Evolutionary conservation across 2,329 filamentous ascomycete species (phyloP).

Genomic region (Magnaporthales sp.): DNA sequence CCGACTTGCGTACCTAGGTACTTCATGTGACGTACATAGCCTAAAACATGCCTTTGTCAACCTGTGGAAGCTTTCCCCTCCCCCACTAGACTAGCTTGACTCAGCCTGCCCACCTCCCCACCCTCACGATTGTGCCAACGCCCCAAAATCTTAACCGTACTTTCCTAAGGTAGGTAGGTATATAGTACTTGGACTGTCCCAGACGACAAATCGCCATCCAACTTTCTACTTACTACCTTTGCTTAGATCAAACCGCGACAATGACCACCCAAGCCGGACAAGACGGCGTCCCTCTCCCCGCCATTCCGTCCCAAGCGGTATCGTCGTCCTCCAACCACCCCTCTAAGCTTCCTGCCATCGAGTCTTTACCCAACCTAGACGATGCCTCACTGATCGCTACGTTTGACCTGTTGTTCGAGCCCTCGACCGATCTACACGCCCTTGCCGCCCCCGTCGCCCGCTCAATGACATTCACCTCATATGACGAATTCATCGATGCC

Average conservation of each 20-base stretch:
- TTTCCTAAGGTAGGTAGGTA: too few species aligned
- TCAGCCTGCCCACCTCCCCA: too few species aligned
- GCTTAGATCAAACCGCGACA: not conserved
- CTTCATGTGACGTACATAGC: too few species aligned
- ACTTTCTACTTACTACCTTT: not conserved
- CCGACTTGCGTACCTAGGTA: too few species aligned
- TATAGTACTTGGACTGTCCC: too few species aligned
- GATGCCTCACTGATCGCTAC: slow-evolving; percentile 44
- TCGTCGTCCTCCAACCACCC: not conserved
- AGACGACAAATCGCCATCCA: not conserved
- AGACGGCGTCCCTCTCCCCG: not conserved
- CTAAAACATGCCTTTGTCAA: too few species aligned
- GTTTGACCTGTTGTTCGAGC: slow-evolving; percentile 80
- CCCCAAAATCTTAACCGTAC: too few species aligned
- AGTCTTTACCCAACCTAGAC: slow-evolving; percentile 45
- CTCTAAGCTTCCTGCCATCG: slow-evolving; percentile 46
- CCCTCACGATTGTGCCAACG: too few species aligned
- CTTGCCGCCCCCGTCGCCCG: slow-evolving; percentile 62
- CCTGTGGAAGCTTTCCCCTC: too few species aligned
- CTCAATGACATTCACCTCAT: slow-evolving; percentile 49
- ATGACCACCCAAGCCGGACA: not conserved
- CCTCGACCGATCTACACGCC: slow-evolving; percentile 63
- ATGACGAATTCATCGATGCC: slow-evolving; percentile 58
- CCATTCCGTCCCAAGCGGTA: not conserved
- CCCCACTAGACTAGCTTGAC: too few species aligned